Base-by-base conservation (phyloP, 2,329 filamentous ascomycete genomes). In the Fusarium torulosum region DNA sequence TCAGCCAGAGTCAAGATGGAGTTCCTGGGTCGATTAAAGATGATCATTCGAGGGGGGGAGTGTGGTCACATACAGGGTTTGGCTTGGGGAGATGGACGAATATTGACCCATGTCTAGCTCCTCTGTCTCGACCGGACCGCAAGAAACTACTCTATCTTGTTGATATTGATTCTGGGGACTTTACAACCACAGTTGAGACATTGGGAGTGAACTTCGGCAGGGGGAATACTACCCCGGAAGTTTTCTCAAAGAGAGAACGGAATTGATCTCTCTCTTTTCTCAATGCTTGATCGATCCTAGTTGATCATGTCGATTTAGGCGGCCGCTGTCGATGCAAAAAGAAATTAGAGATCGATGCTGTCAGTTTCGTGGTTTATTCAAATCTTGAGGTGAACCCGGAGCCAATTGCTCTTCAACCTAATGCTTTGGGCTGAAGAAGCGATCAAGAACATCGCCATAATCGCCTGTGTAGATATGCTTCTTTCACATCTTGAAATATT, bases 11-110 rank as follows among this genome's bases (percentile, higher is more conserved):
- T 66, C 41, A 45, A 46, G 42, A 72, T 70, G 72, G 57, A 38
- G 46, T 64, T 72, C 63, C 61, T 72, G 64, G 57, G 66, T 62
- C 53, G 35, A 51, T 66, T 59, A 55, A 62, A 73, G 70, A 54
- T 74, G 72, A 74, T 74, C 72, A 69, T 69, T 70, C 67, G 59
- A 60, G 71, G 70, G 61, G 49, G 62, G 70, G 59, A 65, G 70
- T 51, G 63, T 63, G 69, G 67, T 60, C 55, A 62, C 63, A 43
- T 35, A 65, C 47, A 66, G 59, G 38, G 56, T 63, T 71, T 72
- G 50, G 65, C 47, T 45, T 47, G 51, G 53, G 59, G 59, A 56
- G 59, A 56, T 60, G 44, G 51, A 60, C 53, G 53, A 69, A 58
- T 29, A 33, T 35, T 58, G 45, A 62, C 59, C 72, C 72, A 63